Evolutionary conservation across 148 eudicot genomes (phyloP).

Genomic region (Camellia japonica): DNA sequence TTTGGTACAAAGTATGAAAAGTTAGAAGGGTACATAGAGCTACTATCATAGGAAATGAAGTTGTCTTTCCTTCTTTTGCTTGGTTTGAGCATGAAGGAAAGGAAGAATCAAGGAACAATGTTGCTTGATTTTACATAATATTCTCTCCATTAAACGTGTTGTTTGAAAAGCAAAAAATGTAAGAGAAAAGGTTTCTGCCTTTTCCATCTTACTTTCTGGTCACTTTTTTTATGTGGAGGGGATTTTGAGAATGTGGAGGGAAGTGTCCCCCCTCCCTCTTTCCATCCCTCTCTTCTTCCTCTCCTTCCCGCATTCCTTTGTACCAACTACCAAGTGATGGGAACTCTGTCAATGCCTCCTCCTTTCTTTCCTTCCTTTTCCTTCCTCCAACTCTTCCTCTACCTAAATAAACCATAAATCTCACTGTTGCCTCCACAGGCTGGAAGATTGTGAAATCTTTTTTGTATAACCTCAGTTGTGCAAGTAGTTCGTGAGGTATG

Average conservation of each 20-base stretch:
- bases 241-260: neutral
- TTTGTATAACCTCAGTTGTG: neutral
- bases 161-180: neutral
- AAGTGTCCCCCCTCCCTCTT: neutral
- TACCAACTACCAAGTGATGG: neutral
- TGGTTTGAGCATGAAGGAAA: neutral
- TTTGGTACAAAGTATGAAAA: neutral
- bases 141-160: neutral
- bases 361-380: neutral
- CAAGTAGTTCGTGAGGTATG: constrained; percentile 4
- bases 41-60: neutral
- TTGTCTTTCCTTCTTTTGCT: neutral
- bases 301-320: neutral
- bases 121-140: neutral
- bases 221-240: neutral
- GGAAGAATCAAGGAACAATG: neutral
- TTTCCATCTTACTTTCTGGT: neutral
- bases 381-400: neutral
- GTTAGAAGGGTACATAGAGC: neutral
- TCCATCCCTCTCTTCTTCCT: neutral
- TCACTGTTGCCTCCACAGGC: neutral
- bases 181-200: neutral
- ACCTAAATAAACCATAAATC: neutral
- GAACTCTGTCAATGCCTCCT: constrained; percentile 4
- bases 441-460: neutral